phyloP scores from a whole-genome alignment of 2,329 filamentous ascomycete species.

The Fusarium secorum region DNA sequence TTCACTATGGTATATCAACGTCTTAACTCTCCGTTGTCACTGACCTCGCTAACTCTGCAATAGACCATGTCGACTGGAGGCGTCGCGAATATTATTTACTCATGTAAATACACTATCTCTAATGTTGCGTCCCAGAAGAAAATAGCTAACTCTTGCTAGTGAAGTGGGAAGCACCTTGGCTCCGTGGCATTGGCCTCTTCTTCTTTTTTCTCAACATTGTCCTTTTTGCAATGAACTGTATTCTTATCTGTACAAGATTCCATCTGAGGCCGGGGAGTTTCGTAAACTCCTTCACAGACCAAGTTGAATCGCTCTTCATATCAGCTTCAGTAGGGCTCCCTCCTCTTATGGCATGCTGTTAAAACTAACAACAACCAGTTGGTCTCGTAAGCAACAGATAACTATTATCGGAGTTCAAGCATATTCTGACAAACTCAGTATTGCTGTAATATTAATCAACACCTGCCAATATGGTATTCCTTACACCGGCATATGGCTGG shows the following conservation, averaged over 20 bases:
- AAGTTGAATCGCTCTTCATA: slow-evolving; percentile 80
- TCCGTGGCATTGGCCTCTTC: slow-evolving; percentile 65
- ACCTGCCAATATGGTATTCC: slow-evolving; percentile 77
- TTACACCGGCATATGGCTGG: slow-evolving; percentile 69
- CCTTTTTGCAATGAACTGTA: slow-evolving; percentile 69
- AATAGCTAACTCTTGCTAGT: slow-evolving; percentile 21
- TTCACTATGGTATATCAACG: slow-evolving; percentile 63
- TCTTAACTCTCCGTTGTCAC: background rate
- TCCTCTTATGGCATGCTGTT: slow-evolving; percentile 2
- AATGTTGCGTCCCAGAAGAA: background rate
- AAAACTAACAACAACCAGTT: slow-evolving; percentile 44
- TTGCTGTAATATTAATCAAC: slow-evolving; percentile 80
- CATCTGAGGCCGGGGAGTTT: slow-evolving; percentile 74
- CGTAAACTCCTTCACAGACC: slow-evolving; percentile 74
- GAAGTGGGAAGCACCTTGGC: slow-evolving; percentile 55
- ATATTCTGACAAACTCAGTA: slow-evolving; percentile 51
- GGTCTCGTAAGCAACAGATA: slow-evolving; percentile 50
- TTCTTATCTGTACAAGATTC: slow-evolving; percentile 73
- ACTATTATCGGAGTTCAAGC: background rate
- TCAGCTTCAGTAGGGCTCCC: slow-evolving; percentile 64
- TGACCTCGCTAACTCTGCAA: background rate
- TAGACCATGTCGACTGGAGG: slow-evolving; percentile 61
- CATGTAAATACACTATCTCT: slow-evolving; percentile 25
- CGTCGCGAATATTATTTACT: slow-evolving; percentile 62
- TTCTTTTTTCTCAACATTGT: slow-evolving; percentile 70